Conservation (phyloP, 148 eudicot genomes). For the Amaranthus palmeri region DNA sequence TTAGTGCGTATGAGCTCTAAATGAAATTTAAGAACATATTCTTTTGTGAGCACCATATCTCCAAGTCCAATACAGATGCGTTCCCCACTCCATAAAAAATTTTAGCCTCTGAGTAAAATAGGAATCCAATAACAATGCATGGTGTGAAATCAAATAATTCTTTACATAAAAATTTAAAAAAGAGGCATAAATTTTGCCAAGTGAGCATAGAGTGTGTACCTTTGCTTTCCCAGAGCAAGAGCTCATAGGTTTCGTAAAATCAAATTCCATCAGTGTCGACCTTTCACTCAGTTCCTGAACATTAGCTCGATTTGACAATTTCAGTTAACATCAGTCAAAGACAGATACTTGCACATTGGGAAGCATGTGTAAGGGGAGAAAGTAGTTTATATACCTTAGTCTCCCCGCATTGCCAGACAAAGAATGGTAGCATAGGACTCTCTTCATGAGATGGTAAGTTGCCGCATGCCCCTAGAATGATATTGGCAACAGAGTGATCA, state of each 20-base stretch:
- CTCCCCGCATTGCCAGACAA: constrained; percentile 80
- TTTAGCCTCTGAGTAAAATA: too few relatives aligned
- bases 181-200: too few relatives aligned
- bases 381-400: constrained; percentile 42
- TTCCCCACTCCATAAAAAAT: too few relatives aligned
- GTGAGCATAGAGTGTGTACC: constrained; percentile 34
- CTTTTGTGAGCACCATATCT: too few relatives aligned
- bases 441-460: constrained; percentile 44
- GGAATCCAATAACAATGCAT: too few relatives aligned
- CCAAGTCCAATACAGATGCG: too few relatives aligned
- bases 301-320: constrained; percentile 1
- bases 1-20: too few relatives aligned
- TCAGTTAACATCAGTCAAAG: neutral
- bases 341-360: neutral
- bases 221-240: constrained; percentile 51
- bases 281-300: constrained; percentile 59
- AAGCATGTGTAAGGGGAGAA: neutral
- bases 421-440: constrained; percentile 63
- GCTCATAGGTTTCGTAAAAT: constrained; percentile 56
- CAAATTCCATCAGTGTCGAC: constrained; percentile 65
- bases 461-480: constrained; percentile 71
- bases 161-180: too few relatives aligned
- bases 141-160: too few relatives aligned
- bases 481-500: constrained; percentile 62
- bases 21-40: too few relatives aligned